A percentile compares a stretch with the other conserved stretches of the same genome.
Conservation (phyloP, 2,329 filamentous ascomycete species). For the Epichloe scottii region DNA sequence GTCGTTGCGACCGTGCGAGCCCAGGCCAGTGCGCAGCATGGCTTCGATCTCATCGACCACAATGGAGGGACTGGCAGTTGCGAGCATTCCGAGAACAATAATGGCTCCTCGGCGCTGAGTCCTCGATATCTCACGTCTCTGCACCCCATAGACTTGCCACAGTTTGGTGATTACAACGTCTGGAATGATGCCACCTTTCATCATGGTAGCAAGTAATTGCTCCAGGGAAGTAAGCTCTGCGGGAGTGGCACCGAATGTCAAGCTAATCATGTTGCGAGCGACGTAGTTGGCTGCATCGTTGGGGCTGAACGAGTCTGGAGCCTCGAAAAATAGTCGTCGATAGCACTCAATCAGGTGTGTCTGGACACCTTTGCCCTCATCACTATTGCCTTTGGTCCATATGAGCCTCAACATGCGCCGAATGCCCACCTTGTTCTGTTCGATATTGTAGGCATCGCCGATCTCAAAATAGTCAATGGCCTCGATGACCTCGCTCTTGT, state of each 20-base stretch:
- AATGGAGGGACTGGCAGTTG: conserved; percentile 82
- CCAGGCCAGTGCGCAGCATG: conserved; percentile 83
- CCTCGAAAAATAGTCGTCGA: conserved; percentile 89
- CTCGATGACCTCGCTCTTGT: conserved; percentile 97
- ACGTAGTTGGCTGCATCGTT: conserved; percentile 94
- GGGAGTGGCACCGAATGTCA: conserved; percentile 90
- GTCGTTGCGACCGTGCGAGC: conserved; percentile 66
- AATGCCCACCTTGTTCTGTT: conserved; percentile 85
- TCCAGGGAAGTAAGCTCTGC: conserved; percentile 92
- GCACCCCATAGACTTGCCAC: conserved; percentile 95
- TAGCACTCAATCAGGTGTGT: conserved; percentile 95
- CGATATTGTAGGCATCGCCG: conserved; percentile 89
- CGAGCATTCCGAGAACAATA: conserved; percentile 93
- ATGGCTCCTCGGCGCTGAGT: conserved; percentile 86
- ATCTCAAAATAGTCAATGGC: conserved; percentile 98
- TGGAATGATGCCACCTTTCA: conserved; percentile 79
- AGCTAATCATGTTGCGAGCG: conserved; percentile 95
- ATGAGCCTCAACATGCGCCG: conserved; percentile 92
- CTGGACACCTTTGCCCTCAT: conserved; percentile 97
- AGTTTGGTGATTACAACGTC: conserved; percentile 81
- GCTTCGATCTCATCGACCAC: conserved; percentile 91
- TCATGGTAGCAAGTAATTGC: conserved; percentile 92
- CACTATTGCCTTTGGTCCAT: conserved; percentile 98
- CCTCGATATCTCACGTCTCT: conserved; percentile 83
- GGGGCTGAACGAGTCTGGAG: conserved; percentile 72